Conservation (phyloP, 2,329 filamentous ascomycete genomes). For the Calonectria pseudoreteaudii region DNA sequence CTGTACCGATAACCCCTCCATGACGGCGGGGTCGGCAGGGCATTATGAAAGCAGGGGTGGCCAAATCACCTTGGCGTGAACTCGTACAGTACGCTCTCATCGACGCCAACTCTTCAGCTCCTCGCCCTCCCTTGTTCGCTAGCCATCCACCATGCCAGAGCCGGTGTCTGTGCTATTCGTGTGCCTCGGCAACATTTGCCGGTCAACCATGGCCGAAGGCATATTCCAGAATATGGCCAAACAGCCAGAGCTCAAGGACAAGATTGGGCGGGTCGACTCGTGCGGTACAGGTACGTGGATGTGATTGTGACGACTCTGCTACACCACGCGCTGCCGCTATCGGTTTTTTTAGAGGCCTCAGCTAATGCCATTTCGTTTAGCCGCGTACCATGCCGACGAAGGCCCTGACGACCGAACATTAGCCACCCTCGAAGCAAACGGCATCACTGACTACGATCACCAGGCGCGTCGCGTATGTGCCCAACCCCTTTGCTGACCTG, state of each 20-base stretch:
- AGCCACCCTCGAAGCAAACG: conserved; percentile 78
- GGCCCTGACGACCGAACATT: conserved; percentile 86
- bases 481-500: neutral
- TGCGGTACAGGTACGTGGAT: conserved; percentile 77
- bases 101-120: conserved; percentile 22
- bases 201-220: conserved; percentile 95
- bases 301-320: conserved; percentile 14
- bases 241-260: conserved; percentile 68
- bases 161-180: conserved; percentile 87
- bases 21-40: conserved; percentile 41
- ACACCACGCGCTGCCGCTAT: neutral
- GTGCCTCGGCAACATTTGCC: conserved; percentile 96
- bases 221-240: conserved; percentile 82
- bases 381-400: conserved; percentile 84
- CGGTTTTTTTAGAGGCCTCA: neutral
- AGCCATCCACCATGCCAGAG: conserved; percentile 48
- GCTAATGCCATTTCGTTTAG: conserved; percentile 51
- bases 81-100: conserved; percentile 35
- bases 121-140: conserved; percentile 14
- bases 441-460: conserved; percentile 83
- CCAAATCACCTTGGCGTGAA: conserved; percentile 41
- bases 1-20: conserved; percentile 35
- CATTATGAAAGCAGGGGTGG: conserved; percentile 37
- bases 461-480: conserved; percentile 76
- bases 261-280: conserved; percentile 81